These are phyloP conservation scores for Passiflora organensis DNA, from an alignment of 345 rosid genomes.

Conservation along the genomic window DNA sequence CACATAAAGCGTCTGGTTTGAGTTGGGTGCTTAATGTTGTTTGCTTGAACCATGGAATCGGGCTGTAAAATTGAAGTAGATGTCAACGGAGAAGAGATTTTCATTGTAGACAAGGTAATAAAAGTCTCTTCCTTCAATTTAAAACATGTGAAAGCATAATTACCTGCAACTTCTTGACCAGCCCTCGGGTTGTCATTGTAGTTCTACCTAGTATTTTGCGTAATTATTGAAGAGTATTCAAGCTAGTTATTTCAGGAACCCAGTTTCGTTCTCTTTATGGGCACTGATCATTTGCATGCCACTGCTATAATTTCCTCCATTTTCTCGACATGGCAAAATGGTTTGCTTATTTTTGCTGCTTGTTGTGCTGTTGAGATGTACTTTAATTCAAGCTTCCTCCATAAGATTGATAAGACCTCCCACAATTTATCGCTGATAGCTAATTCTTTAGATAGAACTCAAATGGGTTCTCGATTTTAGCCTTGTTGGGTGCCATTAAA, in stretches of 20 bases:
- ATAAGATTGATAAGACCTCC: constrained; percentile 1
- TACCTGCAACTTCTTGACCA: no score
- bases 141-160: no score
- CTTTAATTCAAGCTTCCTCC: no score
- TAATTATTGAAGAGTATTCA: no score
- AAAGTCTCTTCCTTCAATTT: no score
- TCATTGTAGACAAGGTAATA: constrained; percentile 49
- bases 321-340: neutral
- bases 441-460: constrained; percentile 11
- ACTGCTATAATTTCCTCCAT: neutral
- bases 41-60: constrained; percentile 26
- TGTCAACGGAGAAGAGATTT: constrained; percentile 47
- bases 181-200: no score
- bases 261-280: no score
- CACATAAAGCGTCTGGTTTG: constrained; percentile 2
- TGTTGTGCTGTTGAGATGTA: neutral
- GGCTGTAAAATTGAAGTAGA: constrained; percentile 49
- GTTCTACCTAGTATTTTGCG: no score
- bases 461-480: neutral
- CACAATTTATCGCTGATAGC: constrained; percentile 21
- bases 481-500: no score
- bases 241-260: no score
- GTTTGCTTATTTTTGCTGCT: neutral
- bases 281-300: neutral
- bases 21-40: constrained; percentile 5